Conservation (phyloP, 345 rosid species). For the Eutrema japonicum region DNA sequence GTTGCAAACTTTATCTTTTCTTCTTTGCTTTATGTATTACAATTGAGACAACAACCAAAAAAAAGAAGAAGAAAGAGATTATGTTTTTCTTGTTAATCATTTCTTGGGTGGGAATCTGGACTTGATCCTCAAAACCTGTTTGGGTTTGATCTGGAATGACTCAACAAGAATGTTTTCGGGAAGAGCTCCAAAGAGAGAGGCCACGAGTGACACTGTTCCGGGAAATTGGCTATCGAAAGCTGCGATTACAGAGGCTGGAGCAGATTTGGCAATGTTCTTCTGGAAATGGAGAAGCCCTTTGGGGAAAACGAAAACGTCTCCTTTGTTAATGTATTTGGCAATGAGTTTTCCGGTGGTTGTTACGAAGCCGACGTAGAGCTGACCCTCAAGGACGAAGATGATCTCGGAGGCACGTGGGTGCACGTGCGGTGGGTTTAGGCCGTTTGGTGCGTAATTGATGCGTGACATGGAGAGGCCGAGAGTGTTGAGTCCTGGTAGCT, state of each 20-base stretch:
- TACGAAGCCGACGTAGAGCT: constrained; percentile 58
- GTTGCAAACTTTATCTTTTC: constrained; percentile 17
- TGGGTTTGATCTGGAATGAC: constrained; percentile 54
- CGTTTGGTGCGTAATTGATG: constrained; percentile 59
- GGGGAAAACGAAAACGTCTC: constrained; percentile 63
- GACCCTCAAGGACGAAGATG: constrained; percentile 60
- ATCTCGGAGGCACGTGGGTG: constrained; percentile 60
- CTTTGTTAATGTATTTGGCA: constrained; percentile 54
- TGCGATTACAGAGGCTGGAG: constrained; percentile 52
- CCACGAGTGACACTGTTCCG: constrained; percentile 55
- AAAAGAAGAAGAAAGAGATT: background rate
- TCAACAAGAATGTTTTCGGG: constrained; percentile 50
- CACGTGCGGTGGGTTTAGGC: constrained; percentile 54
- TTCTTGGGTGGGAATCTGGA: constrained; percentile 52
- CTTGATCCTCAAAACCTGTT: constrained; percentile 53
- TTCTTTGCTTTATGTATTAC: constrained; percentile 20
- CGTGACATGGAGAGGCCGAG: constrained; percentile 48
- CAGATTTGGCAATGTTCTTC: constrained; percentile 47
- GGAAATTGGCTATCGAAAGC: constrained; percentile 68
- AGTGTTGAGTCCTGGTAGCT: constrained; percentile 49
- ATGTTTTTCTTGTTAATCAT: constrained; percentile 1
- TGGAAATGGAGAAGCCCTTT: constrained; percentile 65
- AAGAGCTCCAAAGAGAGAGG: constrained; percentile 55
- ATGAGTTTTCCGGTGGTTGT: constrained; percentile 56
- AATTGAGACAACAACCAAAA: background rate